These are phyloP conservation scores for Pistacia vera DNA, from an alignment of 345 rosid species.

Conservation along the genomic window DNA sequence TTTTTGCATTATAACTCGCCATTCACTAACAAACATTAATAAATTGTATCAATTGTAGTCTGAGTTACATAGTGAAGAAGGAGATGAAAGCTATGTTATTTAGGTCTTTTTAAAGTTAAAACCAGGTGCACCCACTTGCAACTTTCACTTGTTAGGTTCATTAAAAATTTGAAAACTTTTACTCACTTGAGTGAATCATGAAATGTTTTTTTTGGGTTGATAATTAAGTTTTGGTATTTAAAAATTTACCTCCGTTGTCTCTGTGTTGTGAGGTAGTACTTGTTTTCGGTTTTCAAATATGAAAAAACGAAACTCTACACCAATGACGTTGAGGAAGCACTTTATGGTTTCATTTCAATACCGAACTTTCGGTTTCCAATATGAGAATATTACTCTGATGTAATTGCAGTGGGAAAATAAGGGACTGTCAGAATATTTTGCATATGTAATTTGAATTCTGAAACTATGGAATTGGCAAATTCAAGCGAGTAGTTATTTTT, in stretches of 20 bases:
- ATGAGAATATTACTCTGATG: background rate
- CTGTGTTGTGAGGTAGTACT: background rate
- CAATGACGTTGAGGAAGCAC: background rate
- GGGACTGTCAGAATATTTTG: background rate
- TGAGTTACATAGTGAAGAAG: background rate
- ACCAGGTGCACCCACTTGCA: too few species aligned
- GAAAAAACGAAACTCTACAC: background rate
- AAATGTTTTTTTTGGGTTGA: too few species aligned
- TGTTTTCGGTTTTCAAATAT: background rate
- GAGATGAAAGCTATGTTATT: too few species aligned
- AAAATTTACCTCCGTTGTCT: too few species aligned
- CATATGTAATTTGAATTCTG: conserved; percentile 8
- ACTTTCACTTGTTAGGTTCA: too few species aligned
- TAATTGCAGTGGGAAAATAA: background rate
- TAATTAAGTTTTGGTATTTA: too few species aligned
- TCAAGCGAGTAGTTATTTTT: background rate
- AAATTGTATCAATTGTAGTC: background rate
- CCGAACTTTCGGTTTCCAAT: background rate
- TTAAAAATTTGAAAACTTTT: too few species aligned
- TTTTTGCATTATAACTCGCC: background rate
- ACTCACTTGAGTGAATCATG: too few species aligned
- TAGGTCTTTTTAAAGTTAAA: too few species aligned
- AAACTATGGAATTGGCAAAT: background rate
- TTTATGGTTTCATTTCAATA: background rate
- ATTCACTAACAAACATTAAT: background rate